A percentile compares a stretch with the other conserved stretches of the same genome.
Conservation (phyloP, 1,284 basidiomycete species). For the Irpex rosettiformis region DNA sequence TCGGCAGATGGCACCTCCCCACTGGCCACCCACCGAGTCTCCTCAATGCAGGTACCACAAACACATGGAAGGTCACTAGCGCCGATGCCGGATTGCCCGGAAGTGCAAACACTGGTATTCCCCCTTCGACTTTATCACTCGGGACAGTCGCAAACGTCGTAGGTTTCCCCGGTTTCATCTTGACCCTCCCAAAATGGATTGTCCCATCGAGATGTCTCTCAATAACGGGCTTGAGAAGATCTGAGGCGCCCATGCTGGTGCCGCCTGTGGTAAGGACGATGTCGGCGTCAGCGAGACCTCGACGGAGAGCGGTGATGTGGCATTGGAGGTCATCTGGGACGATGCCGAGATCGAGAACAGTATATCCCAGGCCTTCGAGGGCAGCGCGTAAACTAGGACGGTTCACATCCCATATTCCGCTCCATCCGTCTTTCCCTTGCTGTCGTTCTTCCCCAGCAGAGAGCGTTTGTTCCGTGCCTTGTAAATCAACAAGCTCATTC, state of each 20-base stretch:
- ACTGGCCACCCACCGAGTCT: constrained; percentile 66
- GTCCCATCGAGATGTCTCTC: constrained; percentile 73
- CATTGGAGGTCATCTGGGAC: constrained; percentile 63
- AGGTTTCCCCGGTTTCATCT: constrained; percentile 75
- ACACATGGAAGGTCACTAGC: constrained; percentile 84
- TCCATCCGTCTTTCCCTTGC: constrained; percentile 51
- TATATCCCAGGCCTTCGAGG: constrained; percentile 70
- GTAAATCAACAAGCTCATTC: constrained; percentile 75
- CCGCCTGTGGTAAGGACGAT: constrained; percentile 84
- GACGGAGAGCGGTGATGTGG: constrained; percentile 55
- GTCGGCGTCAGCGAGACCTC: constrained; percentile 64
- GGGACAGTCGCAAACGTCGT: constrained; percentile 85
- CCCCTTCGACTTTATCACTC: constrained; percentile 33
- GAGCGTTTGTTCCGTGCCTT: constrained; percentile 36
- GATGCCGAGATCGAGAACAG: constrained; percentile 81
- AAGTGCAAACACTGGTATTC: constrained; percentile 68
- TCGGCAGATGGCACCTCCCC: constrained; percentile 56
- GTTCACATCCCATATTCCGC: constrained; percentile 81
- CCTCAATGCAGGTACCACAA: constrained; percentile 79
- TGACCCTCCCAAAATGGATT: constrained; percentile 77
- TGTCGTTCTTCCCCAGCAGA: too few relatives aligned
- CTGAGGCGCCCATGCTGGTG: constrained; percentile 87
- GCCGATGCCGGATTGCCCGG: constrained; percentile 90
- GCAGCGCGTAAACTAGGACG: constrained; percentile 72
- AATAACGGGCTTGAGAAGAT: constrained; percentile 84